Percentiles rank a stretch among this genome's conserved stretches.
Evolutionary conservation across 2,329 filamentous ascomycete genomes (phyloP).

Genomic region (Lecanicillium sp.): DNA sequence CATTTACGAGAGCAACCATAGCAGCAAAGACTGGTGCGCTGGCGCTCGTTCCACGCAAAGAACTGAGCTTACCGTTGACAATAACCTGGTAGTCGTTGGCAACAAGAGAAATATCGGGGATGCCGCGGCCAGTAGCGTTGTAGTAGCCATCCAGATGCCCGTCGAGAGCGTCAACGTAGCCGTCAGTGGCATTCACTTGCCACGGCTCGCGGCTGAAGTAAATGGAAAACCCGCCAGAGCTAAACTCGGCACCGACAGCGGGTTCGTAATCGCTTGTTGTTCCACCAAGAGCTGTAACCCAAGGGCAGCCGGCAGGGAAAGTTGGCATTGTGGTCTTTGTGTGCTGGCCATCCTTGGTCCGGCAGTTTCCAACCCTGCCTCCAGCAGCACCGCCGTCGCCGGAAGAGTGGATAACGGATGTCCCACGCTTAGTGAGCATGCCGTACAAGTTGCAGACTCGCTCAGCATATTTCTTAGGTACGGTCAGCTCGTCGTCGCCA

Average conservation of each 20-base stretch:
- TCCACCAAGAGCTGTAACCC: constrained; percentile 25
- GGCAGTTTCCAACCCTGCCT: constrained; percentile 23
- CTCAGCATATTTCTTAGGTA: constrained; percentile 20
- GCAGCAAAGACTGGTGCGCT: constrained; percentile 8
- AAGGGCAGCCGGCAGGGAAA: constrained; percentile 42
- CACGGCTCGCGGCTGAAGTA: constrained; percentile 33
- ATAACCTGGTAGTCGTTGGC: constrained; percentile 39
- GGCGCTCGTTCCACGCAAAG: constrained; percentile 13
- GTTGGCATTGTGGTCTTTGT: constrained; percentile 42
- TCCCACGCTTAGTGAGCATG: constrained; percentile 22
- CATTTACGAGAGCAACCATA: constrained; percentile 9
- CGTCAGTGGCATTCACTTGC: constrained; percentile 27
- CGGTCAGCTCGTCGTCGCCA: constrained; percentile 24
- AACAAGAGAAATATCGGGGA: constrained; percentile 37
- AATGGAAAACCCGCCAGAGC: constrained; percentile 38
- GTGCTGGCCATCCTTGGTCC: constrained; percentile 47
- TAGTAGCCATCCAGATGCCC: constrained; percentile 33
- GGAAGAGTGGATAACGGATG: constrained; percentile 18
- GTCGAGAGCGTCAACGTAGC: constrained; percentile 32
- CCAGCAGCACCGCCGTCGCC: constrained; percentile 20
- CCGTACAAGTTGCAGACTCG: constrained; percentile 23
- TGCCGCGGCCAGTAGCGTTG: constrained; percentile 34
- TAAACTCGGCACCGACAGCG: constrained; percentile 24
- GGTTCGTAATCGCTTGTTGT: constrained; percentile 28
- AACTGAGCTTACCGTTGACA: constrained; percentile 15